phyloP scores from a whole-genome alignment of 495 filamentous ascomycete genomes.

The Xylaria intraflava region DNA sequence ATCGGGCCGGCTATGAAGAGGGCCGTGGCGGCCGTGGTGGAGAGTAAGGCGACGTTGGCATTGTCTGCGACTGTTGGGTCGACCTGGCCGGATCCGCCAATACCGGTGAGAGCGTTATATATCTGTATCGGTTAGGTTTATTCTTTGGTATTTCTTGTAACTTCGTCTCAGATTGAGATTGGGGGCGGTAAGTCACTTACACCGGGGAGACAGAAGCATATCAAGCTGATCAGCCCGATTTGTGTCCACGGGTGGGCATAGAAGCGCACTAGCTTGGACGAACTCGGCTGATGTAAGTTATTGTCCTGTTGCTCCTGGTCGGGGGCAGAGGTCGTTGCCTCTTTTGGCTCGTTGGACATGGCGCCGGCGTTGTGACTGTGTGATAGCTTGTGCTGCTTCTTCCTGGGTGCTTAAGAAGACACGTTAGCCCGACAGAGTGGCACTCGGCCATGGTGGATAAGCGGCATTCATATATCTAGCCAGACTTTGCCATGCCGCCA shows the following conservation, averaged over 20 bases:
- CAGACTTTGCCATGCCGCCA: background rate
- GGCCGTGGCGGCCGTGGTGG: conserved; percentile 35
- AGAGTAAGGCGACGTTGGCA: conserved; percentile 36
- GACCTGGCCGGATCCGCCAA: conserved; percentile 17
- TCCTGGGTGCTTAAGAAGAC: background rate
- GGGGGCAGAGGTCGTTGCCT: background rate
- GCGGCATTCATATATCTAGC: background rate
- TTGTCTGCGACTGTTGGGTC: conserved; percentile 36
- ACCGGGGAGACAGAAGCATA: background rate
- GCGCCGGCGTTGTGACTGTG: background rate
- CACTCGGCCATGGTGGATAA: background rate
- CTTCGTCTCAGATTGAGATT: background rate
- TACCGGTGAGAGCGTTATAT: conserved; percentile 12
- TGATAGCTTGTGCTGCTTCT: background rate
- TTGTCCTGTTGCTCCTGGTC: background rate
- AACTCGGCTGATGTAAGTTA: conserved; percentile 1
- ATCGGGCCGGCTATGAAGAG: conserved; percentile 40
- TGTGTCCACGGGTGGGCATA: conserved; percentile 33
- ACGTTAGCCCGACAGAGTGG: background rate
- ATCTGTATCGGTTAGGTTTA: background rate
- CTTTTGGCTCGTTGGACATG: background rate
- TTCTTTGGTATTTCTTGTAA: background rate
- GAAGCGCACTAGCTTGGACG: conserved; percentile 13
- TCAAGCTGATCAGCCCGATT: conserved; percentile 13
- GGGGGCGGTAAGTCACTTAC: conserved; percentile 2